Evolutionary conservation across 192 early-diverging fungal genomes (phyloP), one percentile per base, ranked within the genome.

Genomic region (Dissophora globulifera): DNA sequence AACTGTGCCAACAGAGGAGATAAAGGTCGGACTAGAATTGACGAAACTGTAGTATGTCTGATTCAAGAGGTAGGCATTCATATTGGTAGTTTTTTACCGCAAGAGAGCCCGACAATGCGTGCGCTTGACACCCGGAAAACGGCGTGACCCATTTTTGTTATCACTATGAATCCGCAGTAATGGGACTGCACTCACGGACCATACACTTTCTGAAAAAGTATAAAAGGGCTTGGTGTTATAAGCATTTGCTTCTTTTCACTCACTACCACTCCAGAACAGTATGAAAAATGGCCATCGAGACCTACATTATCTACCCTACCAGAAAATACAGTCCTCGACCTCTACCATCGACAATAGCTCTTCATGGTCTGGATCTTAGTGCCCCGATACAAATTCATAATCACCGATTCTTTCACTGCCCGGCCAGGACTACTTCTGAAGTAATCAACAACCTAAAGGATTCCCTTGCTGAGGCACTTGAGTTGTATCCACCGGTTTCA

Each of bases 381-480:
- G 32, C 69, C 25, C 69, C 78, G 11, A 57, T 80, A 4, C 78
- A 80, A 47, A 74, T 74, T 30, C 58, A 53, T 19, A 74, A 80
- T 33, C 58, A 80, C 48, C 78, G 69, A 11, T 74, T 80, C 59
- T 80, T 47, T 47, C 69, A 48, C 20, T 45, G 31, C 2, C 25
- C 78, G 8, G 25, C 47, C 19, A 30, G 2, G 8, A 9, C 48
- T 15, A 50, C 41, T 30, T 38, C 59, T 40, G 64, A 71, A 7
- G 62, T 80, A 9, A 48, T 80, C 30, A 48, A 80, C 17, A 62
- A 53, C 26, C 40, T 80, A 13, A 80, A 72, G 33, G 32, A 51
- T 23, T 67, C 78, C 32, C 69, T 80, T 33, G 69, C 78, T 4
- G 69, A 74, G 42, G 69, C 78, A 46, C 49, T 80, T n/a, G 78